phyloP scores from a whole-genome alignment of 2,329 filamentous ascomycete species.

The Colletotrichum shisoi region DNA sequence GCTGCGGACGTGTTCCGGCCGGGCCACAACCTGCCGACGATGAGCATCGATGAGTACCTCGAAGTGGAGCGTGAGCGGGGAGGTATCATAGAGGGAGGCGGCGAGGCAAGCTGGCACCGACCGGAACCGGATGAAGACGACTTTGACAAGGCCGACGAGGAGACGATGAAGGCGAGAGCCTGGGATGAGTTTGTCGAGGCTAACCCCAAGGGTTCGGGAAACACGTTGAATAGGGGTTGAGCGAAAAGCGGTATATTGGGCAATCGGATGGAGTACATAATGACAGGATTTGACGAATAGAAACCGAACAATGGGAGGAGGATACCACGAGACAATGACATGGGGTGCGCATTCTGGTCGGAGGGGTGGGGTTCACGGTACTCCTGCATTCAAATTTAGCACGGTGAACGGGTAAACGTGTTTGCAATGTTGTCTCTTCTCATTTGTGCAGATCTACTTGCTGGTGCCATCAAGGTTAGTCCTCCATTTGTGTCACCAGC shows the following conservation, averaged over 20 bases:
- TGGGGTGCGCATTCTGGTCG: background rate
- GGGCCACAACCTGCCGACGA: conserved; percentile 92
- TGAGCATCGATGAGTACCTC: conserved; percentile 97
- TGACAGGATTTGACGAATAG: conserved; percentile 23
- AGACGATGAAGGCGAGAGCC: conserved; percentile 89
- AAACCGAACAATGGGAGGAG: conserved; percentile 5
- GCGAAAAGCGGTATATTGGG: background rate
- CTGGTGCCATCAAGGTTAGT: background rate
- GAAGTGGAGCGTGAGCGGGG: conserved; percentile 87
- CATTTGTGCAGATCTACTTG: background rate
- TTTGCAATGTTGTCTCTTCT: background rate
- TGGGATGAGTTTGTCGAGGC: conserved; percentile 96
- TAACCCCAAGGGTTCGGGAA: conserved; percentile 84
- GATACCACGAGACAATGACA: conserved; percentile 25
- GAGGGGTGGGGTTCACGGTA: background rate
- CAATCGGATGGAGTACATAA: conserved; percentile 20
- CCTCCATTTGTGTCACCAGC: background rate
- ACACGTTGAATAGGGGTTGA: conserved; percentile 80
- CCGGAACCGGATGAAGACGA: conserved; percentile 89
- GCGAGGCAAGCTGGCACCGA: conserved; percentile 72
- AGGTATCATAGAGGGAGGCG: conserved; percentile 89
- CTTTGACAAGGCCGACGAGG: conserved; percentile 82
- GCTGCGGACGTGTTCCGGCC: conserved; percentile 84
- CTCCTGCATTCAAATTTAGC: conserved; percentile 5
- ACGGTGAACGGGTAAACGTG: conserved; percentile 1